Conservation (phyloP, 1,284 basidiomycete species). For the Microbotryum scabiosae region DNA sequence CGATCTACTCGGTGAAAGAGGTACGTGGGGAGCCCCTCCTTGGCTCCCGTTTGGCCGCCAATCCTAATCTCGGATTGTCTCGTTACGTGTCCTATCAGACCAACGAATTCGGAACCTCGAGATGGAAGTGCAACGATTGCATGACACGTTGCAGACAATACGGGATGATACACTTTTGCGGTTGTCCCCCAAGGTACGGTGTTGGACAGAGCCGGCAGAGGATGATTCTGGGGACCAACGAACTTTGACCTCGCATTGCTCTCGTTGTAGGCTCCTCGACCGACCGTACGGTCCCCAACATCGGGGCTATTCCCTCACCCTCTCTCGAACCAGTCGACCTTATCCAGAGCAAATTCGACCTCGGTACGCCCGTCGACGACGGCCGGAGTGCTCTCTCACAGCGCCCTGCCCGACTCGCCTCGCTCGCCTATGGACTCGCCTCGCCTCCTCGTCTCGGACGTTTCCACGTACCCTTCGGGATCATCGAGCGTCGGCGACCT, state of each 20-base stretch:
- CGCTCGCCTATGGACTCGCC: slow-evolving; percentile 24
- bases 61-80: too few relatives aligned
- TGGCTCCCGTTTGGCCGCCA: background rate
- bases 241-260: background rate
- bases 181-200: slow-evolving; percentile 9
- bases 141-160: slow-evolving; percentile 48
- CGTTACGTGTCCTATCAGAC: slow-evolving; percentile 43
- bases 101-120: slow-evolving; percentile 61
- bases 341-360: slow-evolving; percentile 16
- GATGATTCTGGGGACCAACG: too few relatives aligned
- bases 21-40: slow-evolving; percentile 7
- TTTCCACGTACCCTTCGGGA: too few relatives aligned
- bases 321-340: slow-evolving; percentile 26
- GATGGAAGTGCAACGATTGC: slow-evolving; percentile 63
- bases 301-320: slow-evolving; percentile 22
- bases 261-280: slow-evolving; percentile 4
- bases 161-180: slow-evolving; percentile 26
- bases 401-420: slow-evolving; percentile 21
- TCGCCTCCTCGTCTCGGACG: slow-evolving; percentile 2
- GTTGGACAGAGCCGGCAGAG: too few relatives aligned
- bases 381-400: background rate
- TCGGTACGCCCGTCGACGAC: slow-evolving; percentile 3
- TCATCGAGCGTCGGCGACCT: too few relatives aligned
- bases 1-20: slow-evolving; percentile 30
- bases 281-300: slow-evolving; percentile 22